Evolutionary conservation across 2,329 filamentous ascomycete species (phyloP), one percentile per base, ranked within the genome.

Genomic region (Ophiosphaerella korrae): DNA sequence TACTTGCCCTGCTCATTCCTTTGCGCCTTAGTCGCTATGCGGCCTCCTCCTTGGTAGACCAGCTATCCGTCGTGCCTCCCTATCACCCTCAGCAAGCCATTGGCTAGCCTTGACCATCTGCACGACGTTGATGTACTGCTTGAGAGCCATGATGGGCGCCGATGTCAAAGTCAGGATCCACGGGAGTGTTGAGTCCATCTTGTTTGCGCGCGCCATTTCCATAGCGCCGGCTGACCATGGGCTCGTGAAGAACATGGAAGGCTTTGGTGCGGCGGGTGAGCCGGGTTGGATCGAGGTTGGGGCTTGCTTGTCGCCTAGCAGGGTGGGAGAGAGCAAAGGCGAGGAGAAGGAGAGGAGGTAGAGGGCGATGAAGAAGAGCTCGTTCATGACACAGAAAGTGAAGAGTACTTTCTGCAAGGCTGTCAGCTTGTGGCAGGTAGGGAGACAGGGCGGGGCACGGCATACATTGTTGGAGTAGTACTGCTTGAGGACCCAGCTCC

Each of bases 281-380:
- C 88, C 88, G 7, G 85, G 83, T 65, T 88, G 75, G 16, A 77
- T 63, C 18, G 68, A 65, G 13, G 72, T 64, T 2, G 85, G 82
- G 35, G 85, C 80, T 11, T 84, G 79, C 64, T 85, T 79, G 56
- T 88, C 67, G 53, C 78, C 76, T 49, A 88, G 86, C 45, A 97
- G 88, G 50, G 90, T 90, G 1, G 94, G 93, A 1, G 91, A 94
- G 48, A 97, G 85, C 33, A 87, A 84, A 2, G 93, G 93, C 50
- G 90, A 96, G 51, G 90, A 95, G 82, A 99, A 99, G 66, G 92
- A 97, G 52, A 99, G 88, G 46, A 99, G 88, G 79, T 99, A 99
- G 55, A 99, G 86, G 26, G 91, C 92, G 71, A 99, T 97, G 82
- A 99, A 99, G 83, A 97, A 99, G 59, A 92, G 78, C 77, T 99